Conservation (phyloP, 768 basidiomycete genomes). For the Tulasnella calospora region DNA sequence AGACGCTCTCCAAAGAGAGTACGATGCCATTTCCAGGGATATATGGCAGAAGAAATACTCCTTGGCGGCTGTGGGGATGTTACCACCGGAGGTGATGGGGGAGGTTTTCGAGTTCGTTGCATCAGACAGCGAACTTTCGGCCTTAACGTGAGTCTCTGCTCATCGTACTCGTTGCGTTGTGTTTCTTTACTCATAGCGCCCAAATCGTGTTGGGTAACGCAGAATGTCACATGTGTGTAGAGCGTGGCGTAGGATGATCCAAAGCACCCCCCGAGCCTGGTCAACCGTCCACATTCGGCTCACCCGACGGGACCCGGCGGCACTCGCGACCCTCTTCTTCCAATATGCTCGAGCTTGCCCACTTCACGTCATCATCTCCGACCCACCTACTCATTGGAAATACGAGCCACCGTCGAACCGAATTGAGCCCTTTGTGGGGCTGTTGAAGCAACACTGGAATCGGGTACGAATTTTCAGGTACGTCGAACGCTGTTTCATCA, state of each 20-base stretch:
- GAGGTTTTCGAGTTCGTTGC: slow-evolving; percentile 22
- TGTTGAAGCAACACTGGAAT: slow-evolving; percentile 17
- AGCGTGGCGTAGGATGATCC: slow-evolving; percentile 19
- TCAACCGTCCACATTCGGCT: slow-evolving; percentile 20
- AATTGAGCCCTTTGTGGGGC: slow-evolving; percentile 10
- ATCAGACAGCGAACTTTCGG: slow-evolving; percentile 1
- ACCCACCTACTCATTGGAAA: slow-evolving; percentile 16
- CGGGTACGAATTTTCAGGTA: slow-evolving; percentile 19
- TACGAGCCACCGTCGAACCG: neutral
- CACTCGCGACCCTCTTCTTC: slow-evolving; percentile 15
- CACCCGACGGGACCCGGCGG: slow-evolving; percentile 7
- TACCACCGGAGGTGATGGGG: slow-evolving; percentile 20
- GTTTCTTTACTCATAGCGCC: neutral
- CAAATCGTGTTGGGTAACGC: neutral
- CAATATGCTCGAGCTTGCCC: slow-evolving; percentile 16
- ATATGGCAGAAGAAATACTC: slow-evolving; percentile 19
- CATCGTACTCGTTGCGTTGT: neutral
- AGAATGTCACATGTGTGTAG: slow-evolving; percentile 23
- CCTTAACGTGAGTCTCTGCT: slow-evolving; percentile 11
- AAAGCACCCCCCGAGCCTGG: slow-evolving; percentile 22
- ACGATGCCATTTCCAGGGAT: neutral
- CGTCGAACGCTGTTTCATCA: neutral
- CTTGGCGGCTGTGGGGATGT: slow-evolving; percentile 1
- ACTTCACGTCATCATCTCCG: slow-evolving; percentile 18
- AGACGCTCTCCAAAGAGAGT: slow-evolving; percentile 18